Conservation (phyloP, 2,329 filamentous ascomycete genomes). For the Plectosphaerella cucumerina region DNA sequence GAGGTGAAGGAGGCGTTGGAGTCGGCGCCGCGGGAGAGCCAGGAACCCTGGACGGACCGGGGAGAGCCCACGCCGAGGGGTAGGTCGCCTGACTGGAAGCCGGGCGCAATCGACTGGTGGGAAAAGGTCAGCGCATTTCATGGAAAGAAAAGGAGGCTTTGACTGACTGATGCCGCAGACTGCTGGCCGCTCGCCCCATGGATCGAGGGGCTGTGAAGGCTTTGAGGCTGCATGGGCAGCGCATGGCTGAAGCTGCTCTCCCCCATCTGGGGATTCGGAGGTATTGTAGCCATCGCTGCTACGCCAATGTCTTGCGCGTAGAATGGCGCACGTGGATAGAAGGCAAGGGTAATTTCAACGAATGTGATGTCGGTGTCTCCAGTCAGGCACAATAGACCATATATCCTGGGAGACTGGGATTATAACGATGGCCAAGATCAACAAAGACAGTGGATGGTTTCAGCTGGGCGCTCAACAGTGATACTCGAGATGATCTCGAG, state of each 20-base stretch:
- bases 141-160: no score
- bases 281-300: not conserved
- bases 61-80: conserved; percentile 25
- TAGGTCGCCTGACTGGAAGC: conserved; percentile 20
- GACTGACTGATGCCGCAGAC: conserved; percentile 1
- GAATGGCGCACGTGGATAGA: no score
- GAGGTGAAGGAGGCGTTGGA: conserved; percentile 30
- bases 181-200: conserved; percentile 2
- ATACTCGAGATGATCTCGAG: conserved; percentile 3
- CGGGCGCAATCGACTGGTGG: conserved; percentile 26
- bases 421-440: not conserved
- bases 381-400: not conserved
- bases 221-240: conserved; percentile 4
- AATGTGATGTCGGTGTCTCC: not conserved
- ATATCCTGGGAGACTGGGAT: not conserved
- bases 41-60: conserved; percentile 24
- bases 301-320: no score
- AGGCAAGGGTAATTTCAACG: no score
- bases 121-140: conserved; percentile 3
- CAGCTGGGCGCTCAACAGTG: not conserved
- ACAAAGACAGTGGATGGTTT: conserved; percentile 1
- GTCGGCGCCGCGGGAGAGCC: conserved; percentile 25
- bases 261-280: conserved; percentile 1
- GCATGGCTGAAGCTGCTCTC: conserved; percentile 1
- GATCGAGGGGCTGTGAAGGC: conserved; percentile 11